phyloP scores from a whole-genome alignment of 2,329 filamentous ascomycete genomes.

The Cytospora leucostoma region DNA sequence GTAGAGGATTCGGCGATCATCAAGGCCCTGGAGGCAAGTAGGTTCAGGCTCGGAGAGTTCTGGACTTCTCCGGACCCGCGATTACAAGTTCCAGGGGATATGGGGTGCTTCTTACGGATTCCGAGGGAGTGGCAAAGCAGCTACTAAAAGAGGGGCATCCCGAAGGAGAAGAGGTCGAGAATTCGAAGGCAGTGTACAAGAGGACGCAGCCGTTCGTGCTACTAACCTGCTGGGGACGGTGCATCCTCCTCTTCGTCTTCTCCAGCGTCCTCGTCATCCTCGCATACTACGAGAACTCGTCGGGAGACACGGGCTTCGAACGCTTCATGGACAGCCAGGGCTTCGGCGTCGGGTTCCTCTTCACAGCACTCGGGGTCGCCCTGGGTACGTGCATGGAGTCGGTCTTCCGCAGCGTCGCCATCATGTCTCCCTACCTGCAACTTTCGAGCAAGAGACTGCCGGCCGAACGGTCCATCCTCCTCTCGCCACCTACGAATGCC shows the following conservation, averaged over 20 bases:
- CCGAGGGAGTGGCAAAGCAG: background rate
- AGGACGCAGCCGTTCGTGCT: constrained; percentile 34
- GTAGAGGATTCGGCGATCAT: background rate
- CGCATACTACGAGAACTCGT: constrained; percentile 41
- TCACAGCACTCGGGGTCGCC: constrained; percentile 42
- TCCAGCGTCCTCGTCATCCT: constrained; percentile 38
- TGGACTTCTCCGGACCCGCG: background rate
- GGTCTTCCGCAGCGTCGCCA: constrained; percentile 33
- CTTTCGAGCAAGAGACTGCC: constrained; percentile 35
- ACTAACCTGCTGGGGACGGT: constrained; percentile 29
- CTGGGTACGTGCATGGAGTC: constrained; percentile 30
- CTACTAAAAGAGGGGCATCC: too few species aligned
- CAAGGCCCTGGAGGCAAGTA: background rate
- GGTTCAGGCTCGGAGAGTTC: constrained; percentile 5
- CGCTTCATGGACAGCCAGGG: constrained; percentile 44
- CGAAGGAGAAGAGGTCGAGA: background rate
- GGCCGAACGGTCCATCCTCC: constrained; percentile 39
- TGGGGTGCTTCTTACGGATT: constrained; percentile 7
- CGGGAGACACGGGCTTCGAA: constrained; percentile 41
- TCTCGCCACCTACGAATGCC: constrained; percentile 37
- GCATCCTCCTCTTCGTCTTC: constrained; percentile 34
- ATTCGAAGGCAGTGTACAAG: background rate
- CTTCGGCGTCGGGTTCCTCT: constrained; percentile 44
- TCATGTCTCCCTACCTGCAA: constrained; percentile 41
- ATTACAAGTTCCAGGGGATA: background rate